Percentiles rank a stretch among this genome's conserved stretches.
These are phyloP conservation scores for Wickerhamiella bombiphila DNA, from an alignment of 805 yeast species.

Conservation along the genomic window DNA sequence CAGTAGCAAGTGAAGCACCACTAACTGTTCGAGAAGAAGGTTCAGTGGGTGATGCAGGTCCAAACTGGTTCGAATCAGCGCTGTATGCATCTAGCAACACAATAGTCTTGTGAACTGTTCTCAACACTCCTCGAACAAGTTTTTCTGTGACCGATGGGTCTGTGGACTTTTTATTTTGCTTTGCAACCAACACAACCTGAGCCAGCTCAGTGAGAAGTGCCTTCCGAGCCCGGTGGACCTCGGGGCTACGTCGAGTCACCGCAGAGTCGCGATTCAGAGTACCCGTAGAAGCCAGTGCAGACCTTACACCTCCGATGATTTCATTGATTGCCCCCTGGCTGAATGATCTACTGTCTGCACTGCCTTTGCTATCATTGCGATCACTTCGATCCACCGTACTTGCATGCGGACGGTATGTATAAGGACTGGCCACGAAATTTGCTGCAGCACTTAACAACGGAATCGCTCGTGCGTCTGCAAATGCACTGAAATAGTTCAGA, in stretches of 20 bases:
- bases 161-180: conserved; percentile 21
- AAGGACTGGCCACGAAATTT: conserved; percentile 24
- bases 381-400: no score
- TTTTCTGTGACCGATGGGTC: conserved; percentile 21
- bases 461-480: conserved; percentile 23
- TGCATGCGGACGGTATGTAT: conserved; percentile 19
- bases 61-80: neutral
- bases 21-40: neutral
- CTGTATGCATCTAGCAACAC: conserved; percentile 22
- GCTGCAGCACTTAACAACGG: conserved; percentile 26
- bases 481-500: conserved; percentile 27
- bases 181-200: conserved; percentile 26
- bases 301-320: conserved; percentile 26
- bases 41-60: neutral
- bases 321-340: conserved; percentile 26
- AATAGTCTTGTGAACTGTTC: conserved; percentile 23
- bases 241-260: conserved; percentile 19
- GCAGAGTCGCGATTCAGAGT: conserved; percentile 24
- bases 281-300: conserved; percentile 23
- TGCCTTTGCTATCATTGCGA: neutral
- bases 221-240: conserved; percentile 24
- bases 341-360: conserved; percentile 17
- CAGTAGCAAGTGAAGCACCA: neutral
- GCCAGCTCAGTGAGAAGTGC: conserved; percentile 28
- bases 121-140: conserved; percentile 21